Base-by-base conservation (phyloP, 176 grass and related monocot species). In the Otatea glauca region DNA sequence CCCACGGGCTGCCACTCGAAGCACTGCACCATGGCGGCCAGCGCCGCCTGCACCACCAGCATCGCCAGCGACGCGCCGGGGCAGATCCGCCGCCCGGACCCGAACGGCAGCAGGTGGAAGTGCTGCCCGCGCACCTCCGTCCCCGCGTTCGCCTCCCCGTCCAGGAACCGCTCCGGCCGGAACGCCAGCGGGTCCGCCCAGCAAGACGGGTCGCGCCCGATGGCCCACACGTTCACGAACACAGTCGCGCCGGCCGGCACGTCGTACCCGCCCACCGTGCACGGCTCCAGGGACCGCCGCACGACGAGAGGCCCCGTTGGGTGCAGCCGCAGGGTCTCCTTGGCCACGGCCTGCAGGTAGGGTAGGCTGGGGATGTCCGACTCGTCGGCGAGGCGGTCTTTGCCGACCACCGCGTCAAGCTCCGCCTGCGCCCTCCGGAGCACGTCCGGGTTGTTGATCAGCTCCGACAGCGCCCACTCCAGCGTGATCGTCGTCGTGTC, bases 31-130 rank as follows among this genome's bases (percentile, higher is more conserved):
- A 96, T 64, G 48, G 68, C 86, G 5, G 86, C 91, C 7, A 96
- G 67, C n/a, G 75, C 77, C 5, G 88, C 58, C 35, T 88, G 86
- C 68, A 93, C 77, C 0, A 96, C 86, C 4, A 85, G 77, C 73
- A 91, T 29, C 1, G 91, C 94, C 4, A 96, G 79, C 20, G 88
- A 86, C 72, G 79, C 81, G 41, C 94, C 94, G 9, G 94, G 94
- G 88, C 94, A 96, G 21, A 80, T 84, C 68, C 91, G 75, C 39
- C 85, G 81, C 2, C 94, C 94, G 5, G 82, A 78, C 25, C 92
- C 94, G 43, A 97, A 97, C 16, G 89, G 94, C 37, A 97, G 84
- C 42, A 94, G 69, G 51, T 97, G 89, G 75, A 93, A 97, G 81
- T 97, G 85, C 87, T 85, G 82, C 49, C 92, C 94, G 59, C 78